Evolutionary conservation across 495 filamentous ascomycete genomes (phyloP).

Genomic region (Barbatosphaeria neglecta): DNA sequence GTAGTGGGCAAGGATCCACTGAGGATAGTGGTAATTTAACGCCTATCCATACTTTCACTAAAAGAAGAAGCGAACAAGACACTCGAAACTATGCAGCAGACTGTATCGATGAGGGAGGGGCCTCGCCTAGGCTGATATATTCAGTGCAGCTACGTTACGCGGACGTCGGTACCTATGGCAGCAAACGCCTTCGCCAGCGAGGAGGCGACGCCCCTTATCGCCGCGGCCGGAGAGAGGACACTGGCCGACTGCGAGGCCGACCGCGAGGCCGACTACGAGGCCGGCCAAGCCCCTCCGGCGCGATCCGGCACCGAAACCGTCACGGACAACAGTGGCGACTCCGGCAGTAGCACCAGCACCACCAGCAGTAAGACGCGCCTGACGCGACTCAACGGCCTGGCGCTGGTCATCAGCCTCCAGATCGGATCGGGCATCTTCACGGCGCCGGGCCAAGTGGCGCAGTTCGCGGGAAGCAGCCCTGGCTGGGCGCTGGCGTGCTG

Average conservation of each 20-base stretch:
- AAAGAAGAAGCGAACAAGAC: too few species aligned
- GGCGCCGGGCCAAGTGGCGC: constrained; percentile 22
- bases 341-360: neutral
- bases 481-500: constrained; percentile 21
- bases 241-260: neutral
- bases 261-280: too few species aligned
- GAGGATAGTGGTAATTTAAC: too few species aligned
- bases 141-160: too few species aligned
- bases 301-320: too few species aligned
- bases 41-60: neutral
- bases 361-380: neutral
- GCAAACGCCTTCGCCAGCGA: neutral
- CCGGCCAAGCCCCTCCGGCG: too few species aligned
- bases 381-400: constrained; percentile 9
- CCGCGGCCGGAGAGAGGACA: neutral
- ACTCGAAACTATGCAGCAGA: too few species aligned
- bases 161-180: too few species aligned
- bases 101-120: too few species aligned
- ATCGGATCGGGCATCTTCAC: constrained; percentile 35
- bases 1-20: too few species aligned
- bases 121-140: too few species aligned
- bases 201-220: neutral
- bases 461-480: constrained; percentile 17
- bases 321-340: too few species aligned
- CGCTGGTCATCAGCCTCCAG: constrained; percentile 27